phyloP scores from a whole-genome alignment of 345 rosid genomes.

The Brassica rapa region DNA sequence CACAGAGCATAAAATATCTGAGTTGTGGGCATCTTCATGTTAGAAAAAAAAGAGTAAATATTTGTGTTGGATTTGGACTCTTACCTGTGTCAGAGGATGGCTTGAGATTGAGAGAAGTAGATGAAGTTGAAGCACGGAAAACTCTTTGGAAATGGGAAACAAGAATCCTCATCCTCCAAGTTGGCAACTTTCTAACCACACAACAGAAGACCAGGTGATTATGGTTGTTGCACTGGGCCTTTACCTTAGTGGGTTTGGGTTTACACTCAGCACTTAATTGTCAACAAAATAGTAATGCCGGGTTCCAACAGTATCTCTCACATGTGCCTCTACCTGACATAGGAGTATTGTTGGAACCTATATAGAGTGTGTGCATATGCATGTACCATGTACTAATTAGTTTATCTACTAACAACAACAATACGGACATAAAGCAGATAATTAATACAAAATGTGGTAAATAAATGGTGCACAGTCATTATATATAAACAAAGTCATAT shows the following conservation, averaged over 20 bases:
- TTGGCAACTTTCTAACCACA: constrained; percentile 10
- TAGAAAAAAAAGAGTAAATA: not conserved
- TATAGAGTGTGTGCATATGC: too few species aligned
- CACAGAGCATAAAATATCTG: not conserved
- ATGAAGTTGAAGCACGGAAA: not conserved
- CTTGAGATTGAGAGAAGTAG: not conserved
- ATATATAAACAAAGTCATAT: not conserved
- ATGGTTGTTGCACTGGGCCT: constrained; percentile 2
- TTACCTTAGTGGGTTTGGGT: constrained; percentile 8
- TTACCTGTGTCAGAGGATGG: constrained; percentile 12
- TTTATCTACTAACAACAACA: too few species aligned
- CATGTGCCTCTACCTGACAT: not conserved
- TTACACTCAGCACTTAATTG: not conserved
- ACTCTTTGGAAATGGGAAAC: constrained; percentile 3
- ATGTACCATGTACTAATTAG: too few species aligned
- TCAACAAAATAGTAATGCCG: not conserved
- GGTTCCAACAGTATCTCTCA: not conserved
- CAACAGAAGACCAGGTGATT: not conserved
- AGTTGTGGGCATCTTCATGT: not conserved
- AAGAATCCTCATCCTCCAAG: constrained; percentile 11
- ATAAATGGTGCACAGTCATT: not conserved
- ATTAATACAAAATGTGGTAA: not conserved
- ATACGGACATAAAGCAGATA: too few species aligned
- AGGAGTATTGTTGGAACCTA: too few species aligned
- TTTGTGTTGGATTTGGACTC: not conserved